phyloP scores from a whole-genome alignment of 495 filamentous ascomycete genomes.

The Neurospora tetrasperma region DNA sequence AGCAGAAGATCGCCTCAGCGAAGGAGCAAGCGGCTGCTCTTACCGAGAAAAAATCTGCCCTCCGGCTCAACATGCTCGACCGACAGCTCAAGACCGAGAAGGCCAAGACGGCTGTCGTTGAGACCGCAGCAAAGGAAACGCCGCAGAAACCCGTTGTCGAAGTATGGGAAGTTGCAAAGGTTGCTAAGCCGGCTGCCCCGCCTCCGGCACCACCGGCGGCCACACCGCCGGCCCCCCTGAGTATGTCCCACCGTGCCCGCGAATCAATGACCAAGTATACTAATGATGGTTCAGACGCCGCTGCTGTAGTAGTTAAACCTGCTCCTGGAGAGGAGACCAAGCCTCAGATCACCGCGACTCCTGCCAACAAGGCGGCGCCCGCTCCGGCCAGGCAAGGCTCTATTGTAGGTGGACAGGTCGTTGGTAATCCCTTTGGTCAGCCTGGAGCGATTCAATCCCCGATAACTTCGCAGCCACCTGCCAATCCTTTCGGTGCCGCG shows the following conservation, averaged over 20 bases:
- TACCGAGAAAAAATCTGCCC: constrained; percentile 52
- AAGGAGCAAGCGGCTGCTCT: constrained; percentile 45
- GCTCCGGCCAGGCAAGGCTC: background rate
- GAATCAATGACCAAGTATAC: constrained; percentile 2
- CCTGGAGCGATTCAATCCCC: constrained; percentile 4
- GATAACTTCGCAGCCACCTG: background rate
- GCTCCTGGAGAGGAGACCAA: constrained; percentile 17
- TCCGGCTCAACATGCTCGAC: constrained; percentile 74
- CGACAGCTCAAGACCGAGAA: constrained; percentile 50
- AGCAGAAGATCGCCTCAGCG: constrained; percentile 40
- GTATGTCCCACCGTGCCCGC: background rate
- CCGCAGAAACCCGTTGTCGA: constrained; percentile 70
- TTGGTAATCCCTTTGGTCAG: constrained; percentile 16
- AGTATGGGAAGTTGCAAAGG: constrained; percentile 74
- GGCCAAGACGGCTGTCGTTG: constrained; percentile 67
- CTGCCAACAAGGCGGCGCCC: background rate
- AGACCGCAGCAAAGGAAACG: constrained; percentile 71
- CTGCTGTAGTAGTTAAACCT: constrained; percentile 3
- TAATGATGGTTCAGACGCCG: constrained; percentile 12
- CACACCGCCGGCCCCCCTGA: background rate
- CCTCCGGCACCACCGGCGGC: constrained; percentile 25
- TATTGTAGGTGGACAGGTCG: background rate
- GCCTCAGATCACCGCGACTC: constrained; percentile 1
- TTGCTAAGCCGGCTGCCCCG: constrained; percentile 49
- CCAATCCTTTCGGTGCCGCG: constrained; percentile 1